Conservation (phyloP, 768 basidiomycete genomes). For the Baorangia bicolor region DNA sequence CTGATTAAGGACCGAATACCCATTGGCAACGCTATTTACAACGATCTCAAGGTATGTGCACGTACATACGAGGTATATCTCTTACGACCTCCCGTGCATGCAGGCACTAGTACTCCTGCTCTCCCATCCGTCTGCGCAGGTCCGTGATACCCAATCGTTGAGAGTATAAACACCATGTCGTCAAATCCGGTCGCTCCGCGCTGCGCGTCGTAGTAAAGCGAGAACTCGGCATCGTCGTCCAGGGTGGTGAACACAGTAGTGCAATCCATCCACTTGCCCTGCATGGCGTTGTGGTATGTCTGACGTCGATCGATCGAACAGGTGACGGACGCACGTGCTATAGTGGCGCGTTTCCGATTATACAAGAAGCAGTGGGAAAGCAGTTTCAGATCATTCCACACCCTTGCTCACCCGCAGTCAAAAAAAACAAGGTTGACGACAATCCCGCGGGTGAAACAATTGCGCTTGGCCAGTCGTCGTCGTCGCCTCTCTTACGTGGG, state of each 20-base stretch:
- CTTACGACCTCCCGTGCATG: neutral
- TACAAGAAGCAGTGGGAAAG: constrained; percentile 85
- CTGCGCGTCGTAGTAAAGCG: constrained; percentile 79
- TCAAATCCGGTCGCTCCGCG: constrained; percentile 62
- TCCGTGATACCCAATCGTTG: too few species aligned
- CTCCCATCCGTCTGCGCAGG: too few species aligned
- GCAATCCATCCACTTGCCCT: constrained; percentile 44
- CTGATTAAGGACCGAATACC: too few species aligned
- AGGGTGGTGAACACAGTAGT: constrained; percentile 86
- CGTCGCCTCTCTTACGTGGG: neutral
- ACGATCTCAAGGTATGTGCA: too few species aligned
- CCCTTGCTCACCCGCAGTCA: neutral
- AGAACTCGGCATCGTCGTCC: constrained; percentile 77
- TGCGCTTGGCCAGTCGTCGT: neutral
- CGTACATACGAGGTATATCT: too few species aligned
- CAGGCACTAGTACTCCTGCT: too few species aligned
- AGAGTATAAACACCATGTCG: constrained; percentile 57
- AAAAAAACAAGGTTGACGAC: too few species aligned
- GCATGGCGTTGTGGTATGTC: neutral
- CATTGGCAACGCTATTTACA: too few species aligned
- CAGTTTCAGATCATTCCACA: constrained; percentile 22
- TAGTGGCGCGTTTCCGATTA: too few species aligned
- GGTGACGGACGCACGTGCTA: too few species aligned
- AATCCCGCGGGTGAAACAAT: neutral
- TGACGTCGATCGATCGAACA: too few species aligned